phyloP scores from a whole-genome alignment of 345 rosid genomes.

The Melastoma malabathricum region DNA sequence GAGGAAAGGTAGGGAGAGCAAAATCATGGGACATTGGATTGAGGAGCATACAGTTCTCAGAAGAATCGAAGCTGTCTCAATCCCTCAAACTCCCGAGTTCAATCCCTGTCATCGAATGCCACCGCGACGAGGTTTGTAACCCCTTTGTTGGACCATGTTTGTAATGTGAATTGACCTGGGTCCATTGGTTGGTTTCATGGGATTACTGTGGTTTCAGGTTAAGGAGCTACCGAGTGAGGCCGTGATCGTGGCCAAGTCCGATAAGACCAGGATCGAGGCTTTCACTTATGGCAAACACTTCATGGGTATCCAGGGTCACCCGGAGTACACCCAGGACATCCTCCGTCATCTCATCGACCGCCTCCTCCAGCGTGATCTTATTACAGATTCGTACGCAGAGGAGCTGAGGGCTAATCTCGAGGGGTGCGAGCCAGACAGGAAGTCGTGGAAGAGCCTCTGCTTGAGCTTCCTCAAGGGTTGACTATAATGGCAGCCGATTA shows the following conservation, averaged over 20 bases:
- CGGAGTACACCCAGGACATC: constrained; percentile 55
- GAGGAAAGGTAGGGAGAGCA: constrained; percentile 42
- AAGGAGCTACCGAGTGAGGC: constrained; percentile 33
- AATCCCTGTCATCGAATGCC: constrained; percentile 43
- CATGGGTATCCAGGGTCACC: constrained; percentile 80
- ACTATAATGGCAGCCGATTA: constrained; percentile 3
- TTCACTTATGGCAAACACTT: constrained; percentile 45
- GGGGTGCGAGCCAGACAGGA: constrained; percentile 30
- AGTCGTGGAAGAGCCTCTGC: constrained; percentile 46
- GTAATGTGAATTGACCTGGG: background rate
- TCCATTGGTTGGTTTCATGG: too few relatives aligned
- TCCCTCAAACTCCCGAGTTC: constrained; percentile 20
- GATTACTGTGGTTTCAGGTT: constrained; percentile 17
- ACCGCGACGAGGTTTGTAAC: constrained; percentile 43
- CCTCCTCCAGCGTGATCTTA: constrained; percentile 18
- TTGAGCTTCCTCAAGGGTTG: constrained; percentile 44
- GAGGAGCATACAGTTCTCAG: constrained; percentile 13
- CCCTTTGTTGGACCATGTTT: background rate
- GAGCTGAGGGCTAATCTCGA: constrained; percentile 30
- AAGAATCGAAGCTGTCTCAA: constrained; percentile 13
- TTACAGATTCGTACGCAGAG: constrained; percentile 23
- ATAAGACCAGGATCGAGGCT: constrained; percentile 45
- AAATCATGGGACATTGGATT: constrained; percentile 55
- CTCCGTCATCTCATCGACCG: constrained; percentile 37
- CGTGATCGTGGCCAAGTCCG: constrained; percentile 41